These are phyloP conservation scores for Aspergillus awamori DNA, from an alignment of 2,329 filamentous ascomycete species.

Conservation along the genomic window DNA sequence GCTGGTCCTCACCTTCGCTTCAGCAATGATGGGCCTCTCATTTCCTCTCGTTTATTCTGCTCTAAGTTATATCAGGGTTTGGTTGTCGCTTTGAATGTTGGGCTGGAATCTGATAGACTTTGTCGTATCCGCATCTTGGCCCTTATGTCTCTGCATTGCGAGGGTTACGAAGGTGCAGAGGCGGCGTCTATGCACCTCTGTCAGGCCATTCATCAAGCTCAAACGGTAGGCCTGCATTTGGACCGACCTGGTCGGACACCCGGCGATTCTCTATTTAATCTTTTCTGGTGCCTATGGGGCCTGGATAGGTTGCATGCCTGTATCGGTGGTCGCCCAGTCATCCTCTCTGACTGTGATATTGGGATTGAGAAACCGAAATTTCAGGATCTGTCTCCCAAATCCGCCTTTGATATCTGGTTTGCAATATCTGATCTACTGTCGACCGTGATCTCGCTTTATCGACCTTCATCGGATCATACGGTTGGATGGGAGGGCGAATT, in stretches of 20 bases:
- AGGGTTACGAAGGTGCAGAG: constrained; percentile 45
- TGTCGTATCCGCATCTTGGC: constrained; percentile 43
- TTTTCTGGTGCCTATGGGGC: constrained; percentile 48
- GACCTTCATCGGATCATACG: constrained; percentile 37
- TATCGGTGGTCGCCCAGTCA: constrained; percentile 43
- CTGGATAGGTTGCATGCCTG: constrained; percentile 47
- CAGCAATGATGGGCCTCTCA: constrained; percentile 31
- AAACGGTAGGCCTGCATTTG: constrained; percentile 44
- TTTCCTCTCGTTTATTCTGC: constrained; percentile 42
- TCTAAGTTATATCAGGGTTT: constrained; percentile 42
- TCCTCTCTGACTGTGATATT: constrained; percentile 45
- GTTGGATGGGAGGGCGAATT: constrained; percentile 45
- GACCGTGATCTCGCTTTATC: constrained; percentile 44
- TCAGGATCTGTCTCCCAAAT: constrained; percentile 17
- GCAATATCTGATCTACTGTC: constrained; percentile 42
- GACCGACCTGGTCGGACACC: constrained; percentile 37
- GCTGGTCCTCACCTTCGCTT: constrained; percentile 39
- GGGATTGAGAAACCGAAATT: constrained; percentile 36
- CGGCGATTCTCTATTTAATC: constrained; percentile 32
- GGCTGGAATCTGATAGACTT: constrained; percentile 40
- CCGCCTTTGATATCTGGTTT: constrained; percentile 43
- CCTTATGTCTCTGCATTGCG: constrained; percentile 46
- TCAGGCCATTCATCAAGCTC: constrained; percentile 46
- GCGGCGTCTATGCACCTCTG: constrained; percentile 44
- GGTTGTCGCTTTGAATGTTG: constrained; percentile 41